Evolutionary conservation across 1,284 basidiomycete species (phyloP), one percentile per base, ranked within the genome.

Genomic region (Ganoderma sp.): DNA sequence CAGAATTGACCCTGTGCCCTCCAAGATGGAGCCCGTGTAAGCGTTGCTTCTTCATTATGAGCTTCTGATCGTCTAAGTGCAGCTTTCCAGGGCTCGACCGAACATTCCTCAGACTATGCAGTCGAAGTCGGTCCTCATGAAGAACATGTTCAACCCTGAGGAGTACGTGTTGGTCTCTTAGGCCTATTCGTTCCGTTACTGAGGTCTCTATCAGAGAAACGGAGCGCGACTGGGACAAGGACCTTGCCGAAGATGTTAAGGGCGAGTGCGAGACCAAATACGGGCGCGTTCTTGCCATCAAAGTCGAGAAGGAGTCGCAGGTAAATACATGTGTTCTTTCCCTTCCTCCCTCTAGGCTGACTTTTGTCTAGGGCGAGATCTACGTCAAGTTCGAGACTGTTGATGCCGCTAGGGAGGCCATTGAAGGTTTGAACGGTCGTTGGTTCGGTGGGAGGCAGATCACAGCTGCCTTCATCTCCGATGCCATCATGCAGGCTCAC

Each of bases 81-180:
- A 28, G 32, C 66, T 42, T 61, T 68, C 57, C 69, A 90, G 92
- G 65, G 79, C 83, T 66, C 89, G 87, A 73, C 88, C 88, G 25
- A 90, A 87, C 71, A 91, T 95, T 71, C 87, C 92, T 58, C 88
- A 91, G 76, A 83, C 88, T 1, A 92, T 93, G 88, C 89, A 93
- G 70, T 96, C 95, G 10, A 88, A 88, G 62, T 97, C 90, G 63
- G 88, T 98, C 43, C 81, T 98, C 45, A 81, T 99, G 73, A 94
- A 91, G 81, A 96, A 99, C 76, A 98, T 99, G 95, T 99, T 99
- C 79, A 86, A 96, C 78, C 95, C 97, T 12, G 96, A 95, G 81
- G 94, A 98, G 93, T 96, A 78, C 59, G 91, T 81, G 28, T n/a
- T 17, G 50, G 15, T 15, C 1, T 61, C 32, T 57, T 43, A 22